Evolutionary conservation across 331 rosid genomes (phyloP).

Genomic region (Acacia pycnantha): DNA sequence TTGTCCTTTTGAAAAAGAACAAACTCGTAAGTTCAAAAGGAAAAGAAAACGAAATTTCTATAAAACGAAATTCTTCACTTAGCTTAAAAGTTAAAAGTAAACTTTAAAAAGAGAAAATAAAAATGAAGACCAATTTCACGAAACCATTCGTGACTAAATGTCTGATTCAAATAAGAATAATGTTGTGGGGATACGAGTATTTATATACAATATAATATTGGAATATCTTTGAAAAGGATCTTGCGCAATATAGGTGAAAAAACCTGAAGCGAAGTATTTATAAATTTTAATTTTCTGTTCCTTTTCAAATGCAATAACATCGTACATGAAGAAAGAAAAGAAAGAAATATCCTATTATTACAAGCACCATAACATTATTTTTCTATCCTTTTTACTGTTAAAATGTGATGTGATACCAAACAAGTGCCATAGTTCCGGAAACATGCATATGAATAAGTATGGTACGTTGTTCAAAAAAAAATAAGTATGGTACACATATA

Average conservation of each 20-base stretch:
- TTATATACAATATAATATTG: too few relatives aligned
- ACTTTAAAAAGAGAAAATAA: background rate
- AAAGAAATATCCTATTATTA: too few relatives aligned
- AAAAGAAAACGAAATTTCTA: background rate
- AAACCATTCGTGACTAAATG: background rate
- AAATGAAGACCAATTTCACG: background rate
- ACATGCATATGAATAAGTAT: too few relatives aligned
- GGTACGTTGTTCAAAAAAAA: too few relatives aligned
- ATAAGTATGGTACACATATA: background rate
- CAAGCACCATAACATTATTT: background rate
- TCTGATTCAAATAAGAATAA: background rate
- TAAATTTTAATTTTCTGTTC: background rate
- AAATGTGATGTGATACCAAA: background rate
- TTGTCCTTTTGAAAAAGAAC: background rate
- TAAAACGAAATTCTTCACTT: background rate
- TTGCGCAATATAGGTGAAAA: background rate
- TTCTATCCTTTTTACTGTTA: background rate
- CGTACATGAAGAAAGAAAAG: too few relatives aligned
- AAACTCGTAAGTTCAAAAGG: background rate
- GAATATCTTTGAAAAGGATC: too few relatives aligned
- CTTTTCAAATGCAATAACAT: background rate
- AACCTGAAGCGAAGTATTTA: background rate
- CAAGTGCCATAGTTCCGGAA: background rate
- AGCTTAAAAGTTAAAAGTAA: too few relatives aligned
- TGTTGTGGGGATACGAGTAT: background rate